A percentile compares a stretch with the other conserved stretches of the same genome.
Evolutionary conservation across 2,329 filamentous ascomycete species (phyloP).

Genomic region (Trichoderma sp.): DNA sequence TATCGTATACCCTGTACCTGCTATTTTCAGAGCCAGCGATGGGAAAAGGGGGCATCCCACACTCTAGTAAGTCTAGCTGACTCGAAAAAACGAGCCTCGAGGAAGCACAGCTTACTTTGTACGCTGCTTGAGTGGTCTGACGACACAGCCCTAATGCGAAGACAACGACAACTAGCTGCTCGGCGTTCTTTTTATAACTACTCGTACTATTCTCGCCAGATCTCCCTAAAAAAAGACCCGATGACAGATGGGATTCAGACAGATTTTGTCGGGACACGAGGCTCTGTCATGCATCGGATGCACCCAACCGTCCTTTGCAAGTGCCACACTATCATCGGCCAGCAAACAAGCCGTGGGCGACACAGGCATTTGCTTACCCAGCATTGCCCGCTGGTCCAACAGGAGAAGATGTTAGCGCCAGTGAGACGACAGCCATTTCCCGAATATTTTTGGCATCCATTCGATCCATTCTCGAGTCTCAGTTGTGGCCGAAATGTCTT

Average conservation of each 20-base stretch:
- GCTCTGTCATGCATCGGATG: constrained; percentile 7
- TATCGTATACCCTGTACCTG: not conserved
- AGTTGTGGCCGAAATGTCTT: not conserved
- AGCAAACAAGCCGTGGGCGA: not conserved
- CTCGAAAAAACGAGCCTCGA: not conserved
- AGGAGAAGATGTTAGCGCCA: not conserved
- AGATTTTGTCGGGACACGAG: constrained; percentile 3
- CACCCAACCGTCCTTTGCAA: not conserved
- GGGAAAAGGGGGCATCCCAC: not conserved
- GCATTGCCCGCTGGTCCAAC: not conserved
- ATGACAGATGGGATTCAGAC: not conserved
- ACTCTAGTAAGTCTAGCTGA: not conserved
- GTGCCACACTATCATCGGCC: not conserved
- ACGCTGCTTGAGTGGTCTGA: not conserved
- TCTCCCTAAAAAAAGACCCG: not conserved
- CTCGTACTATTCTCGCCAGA: not conserved
- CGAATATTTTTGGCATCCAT: not conserved
- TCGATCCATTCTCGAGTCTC: not conserved
- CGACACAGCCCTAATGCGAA: not conserved
- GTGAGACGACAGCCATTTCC: not conserved
- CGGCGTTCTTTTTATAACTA: constrained; percentile 3
- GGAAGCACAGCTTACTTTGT: not conserved
- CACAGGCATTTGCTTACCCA: not conserved
- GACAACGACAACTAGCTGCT: not conserved
- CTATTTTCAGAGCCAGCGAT: not conserved